Conservation (phyloP, 352 stramenopile genomes). For the Pythium periplocum region DNA sequence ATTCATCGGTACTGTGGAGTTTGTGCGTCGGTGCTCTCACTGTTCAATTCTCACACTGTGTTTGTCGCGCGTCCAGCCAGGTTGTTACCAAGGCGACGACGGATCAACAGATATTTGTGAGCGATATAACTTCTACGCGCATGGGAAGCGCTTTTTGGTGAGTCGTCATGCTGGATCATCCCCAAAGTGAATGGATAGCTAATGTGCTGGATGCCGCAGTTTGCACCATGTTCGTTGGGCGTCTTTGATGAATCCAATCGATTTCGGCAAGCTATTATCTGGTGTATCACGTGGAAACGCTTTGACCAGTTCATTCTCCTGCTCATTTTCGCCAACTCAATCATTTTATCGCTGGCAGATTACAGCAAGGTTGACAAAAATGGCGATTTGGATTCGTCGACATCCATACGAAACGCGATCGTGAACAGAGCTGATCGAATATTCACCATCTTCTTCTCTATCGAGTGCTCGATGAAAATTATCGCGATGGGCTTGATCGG, state of each 20-base stretch:
- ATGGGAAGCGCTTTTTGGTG: constrained; percentile 54
- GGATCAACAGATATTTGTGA: constrained; percentile 41
- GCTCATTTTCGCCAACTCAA: constrained; percentile 80
- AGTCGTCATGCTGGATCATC: background rate
- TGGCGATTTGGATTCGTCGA: constrained; percentile 33
- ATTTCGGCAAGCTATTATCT: constrained; percentile 53
- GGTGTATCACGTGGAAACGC: constrained; percentile 60
- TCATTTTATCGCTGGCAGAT: constrained; percentile 75
- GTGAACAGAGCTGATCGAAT: constrained; percentile 50
- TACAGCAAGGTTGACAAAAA: constrained; percentile 51
- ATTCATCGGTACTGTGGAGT: constrained; percentile 15
- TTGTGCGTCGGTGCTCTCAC: no score
- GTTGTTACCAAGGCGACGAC: constrained; percentile 48
- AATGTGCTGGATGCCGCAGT: constrained; percentile 17
- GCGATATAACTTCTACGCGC: constrained; percentile 61
- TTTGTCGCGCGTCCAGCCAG: constrained; percentile 22
- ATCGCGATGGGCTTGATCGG: constrained; percentile 76
- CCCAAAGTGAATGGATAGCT: background rate
- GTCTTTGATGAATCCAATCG: constrained; percentile 41
- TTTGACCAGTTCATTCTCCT: constrained; percentile 85
- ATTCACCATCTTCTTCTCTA: constrained; percentile 71
- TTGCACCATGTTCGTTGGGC: constrained; percentile 48
- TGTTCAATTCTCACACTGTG: background rate
- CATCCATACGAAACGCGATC: constrained; percentile 45
- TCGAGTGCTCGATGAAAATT: constrained; percentile 89